A percentile compares a stretch with the other conserved stretches of the same genome.
These are phyloP conservation scores for Magnaporthiopsis rhizophila DNA, from an alignment of 2,329 filamentous ascomycete genomes.

Conservation along the genomic window DNA sequence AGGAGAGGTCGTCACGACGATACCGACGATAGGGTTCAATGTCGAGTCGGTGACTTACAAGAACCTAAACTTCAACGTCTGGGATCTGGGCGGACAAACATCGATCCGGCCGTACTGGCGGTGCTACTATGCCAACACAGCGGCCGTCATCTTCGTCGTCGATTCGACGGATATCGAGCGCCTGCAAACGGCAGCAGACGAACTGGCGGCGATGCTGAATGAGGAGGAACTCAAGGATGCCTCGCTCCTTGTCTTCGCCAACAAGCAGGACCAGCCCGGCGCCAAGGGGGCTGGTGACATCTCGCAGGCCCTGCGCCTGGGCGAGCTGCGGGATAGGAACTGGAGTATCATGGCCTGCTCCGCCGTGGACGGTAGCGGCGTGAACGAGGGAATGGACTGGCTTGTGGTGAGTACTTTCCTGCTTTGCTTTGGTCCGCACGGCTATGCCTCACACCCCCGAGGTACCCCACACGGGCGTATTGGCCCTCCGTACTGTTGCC, in stretches of 20 bases:
- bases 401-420: slow-evolving; percentile 59
- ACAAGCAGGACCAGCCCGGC: slow-evolving; percentile 97
- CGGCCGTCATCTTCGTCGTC: slow-evolving; percentile 96
- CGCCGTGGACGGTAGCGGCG: slow-evolving; percentile 88
- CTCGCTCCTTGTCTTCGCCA: slow-evolving; percentile 88
- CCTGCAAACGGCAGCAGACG: slow-evolving; percentile 83
- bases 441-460: background rate
- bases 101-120: slow-evolving; percentile 98
- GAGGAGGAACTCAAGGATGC: slow-evolving; percentile 95
- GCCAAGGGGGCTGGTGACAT: slow-evolving; percentile 96
- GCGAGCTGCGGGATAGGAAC: slow-evolving; percentile 89
- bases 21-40: slow-evolving; percentile 98
- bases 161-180: slow-evolving; percentile 97
- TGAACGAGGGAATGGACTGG: slow-evolving; percentile 99
- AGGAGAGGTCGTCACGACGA: slow-evolving; percentile 96
- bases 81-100: slow-evolving; percentile 98
- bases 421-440: background rate
- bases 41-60: slow-evolving; percentile 98
- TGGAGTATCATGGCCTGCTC: slow-evolving; percentile 99
- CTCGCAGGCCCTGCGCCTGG: slow-evolving; percentile 82
- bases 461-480: too few relatives aligned
- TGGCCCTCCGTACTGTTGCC: background rate
- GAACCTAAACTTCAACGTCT: slow-evolving; percentile 98
- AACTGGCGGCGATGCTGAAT: slow-evolving; percentile 89
- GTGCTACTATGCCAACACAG: slow-evolving; percentile 98